Conservation (phyloP, 352 stramenopile species). For the Lagenidium giganteum region DNA sequence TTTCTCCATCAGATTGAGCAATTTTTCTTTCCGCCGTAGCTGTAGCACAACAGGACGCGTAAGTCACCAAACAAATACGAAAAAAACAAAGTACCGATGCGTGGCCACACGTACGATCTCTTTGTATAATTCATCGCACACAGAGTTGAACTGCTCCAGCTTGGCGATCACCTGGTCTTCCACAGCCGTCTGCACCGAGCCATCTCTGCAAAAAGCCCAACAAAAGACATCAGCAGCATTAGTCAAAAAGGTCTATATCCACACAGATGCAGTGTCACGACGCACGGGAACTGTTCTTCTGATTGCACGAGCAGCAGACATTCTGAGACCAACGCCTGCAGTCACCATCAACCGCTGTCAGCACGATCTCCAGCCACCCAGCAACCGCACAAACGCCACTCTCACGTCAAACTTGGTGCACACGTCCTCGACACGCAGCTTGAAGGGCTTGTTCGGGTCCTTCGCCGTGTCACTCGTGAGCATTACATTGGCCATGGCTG, state of each 20-base stretch:
- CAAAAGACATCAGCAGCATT: no score
- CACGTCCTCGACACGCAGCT: conserved; percentile 80
- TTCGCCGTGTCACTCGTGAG: conserved; percentile 84
- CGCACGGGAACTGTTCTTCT: conserved; percentile 66
- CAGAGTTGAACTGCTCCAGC: conserved; percentile 85
- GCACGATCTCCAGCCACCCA: background rate
- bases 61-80: background rate
- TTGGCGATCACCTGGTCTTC: conserved; percentile 84
- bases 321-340: conserved; percentile 65
- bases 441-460: conserved; percentile 87
- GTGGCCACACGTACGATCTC: conserved; percentile 79
- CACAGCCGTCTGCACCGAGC: conserved; percentile 23
- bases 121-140: conserved; percentile 86
- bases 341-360: no score
- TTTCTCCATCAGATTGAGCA: conserved; percentile 85
- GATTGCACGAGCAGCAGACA: conserved; percentile 73
- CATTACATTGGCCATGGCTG: conserved; percentile 82
- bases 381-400: conserved; percentile 1
- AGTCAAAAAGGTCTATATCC: background rate
- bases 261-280: conserved; percentile 1
- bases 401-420: conserved; percentile 77
- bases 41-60: conserved; percentile 18
- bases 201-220: conserved; percentile 18
- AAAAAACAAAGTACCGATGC: no score
- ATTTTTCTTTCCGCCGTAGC: conserved; percentile 76